Percentiles rank a stretch among this genome's conserved stretches.
phyloP scores from a whole-genome alignment of 148 eudicot species.

The Fagopyrum esculentum region DNA sequence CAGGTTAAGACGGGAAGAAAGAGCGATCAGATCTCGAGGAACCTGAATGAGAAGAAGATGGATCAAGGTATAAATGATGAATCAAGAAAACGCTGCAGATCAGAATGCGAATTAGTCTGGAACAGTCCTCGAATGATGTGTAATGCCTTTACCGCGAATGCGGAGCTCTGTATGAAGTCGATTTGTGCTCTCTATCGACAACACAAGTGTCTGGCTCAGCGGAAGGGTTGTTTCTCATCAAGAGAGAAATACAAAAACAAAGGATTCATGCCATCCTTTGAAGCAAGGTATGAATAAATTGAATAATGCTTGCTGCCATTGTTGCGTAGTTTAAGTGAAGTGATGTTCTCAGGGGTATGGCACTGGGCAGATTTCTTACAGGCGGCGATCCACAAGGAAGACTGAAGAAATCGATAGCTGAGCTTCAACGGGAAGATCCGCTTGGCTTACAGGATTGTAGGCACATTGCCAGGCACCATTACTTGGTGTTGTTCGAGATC shows the following conservation, averaged over 20 bases:
- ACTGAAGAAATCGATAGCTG: neutral
- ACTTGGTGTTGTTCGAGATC: neutral
- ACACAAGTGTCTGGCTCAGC: neutral
- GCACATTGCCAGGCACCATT: neutral
- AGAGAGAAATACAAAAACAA: neutral
- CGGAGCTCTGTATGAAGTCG: constrained; percentile 6
- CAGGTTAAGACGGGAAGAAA: too few species aligned
- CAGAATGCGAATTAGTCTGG: neutral
- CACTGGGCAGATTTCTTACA: constrained; percentile 13
- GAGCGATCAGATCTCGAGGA: too few species aligned
- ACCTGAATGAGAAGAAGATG: too few species aligned
- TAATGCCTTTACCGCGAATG: neutral
- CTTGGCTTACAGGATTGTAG: neutral
- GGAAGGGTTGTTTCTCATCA: neutral
- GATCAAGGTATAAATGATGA: neutral
- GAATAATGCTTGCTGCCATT: neutral
- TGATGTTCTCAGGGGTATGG: constrained; percentile 4
- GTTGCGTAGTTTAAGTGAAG: neutral
- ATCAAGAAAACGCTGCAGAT: neutral
- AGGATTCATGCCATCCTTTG: constrained; percentile 14
- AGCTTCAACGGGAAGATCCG: neutral
- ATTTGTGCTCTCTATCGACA: constrained; percentile 5
- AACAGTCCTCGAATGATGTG: neutral
- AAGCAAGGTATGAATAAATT: constrained; percentile 14
- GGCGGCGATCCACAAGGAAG: constrained; percentile 11